Evolutionary conservation across 352 stramenopile species (phyloP).

Genomic region (Phytophthora lateralis): DNA sequence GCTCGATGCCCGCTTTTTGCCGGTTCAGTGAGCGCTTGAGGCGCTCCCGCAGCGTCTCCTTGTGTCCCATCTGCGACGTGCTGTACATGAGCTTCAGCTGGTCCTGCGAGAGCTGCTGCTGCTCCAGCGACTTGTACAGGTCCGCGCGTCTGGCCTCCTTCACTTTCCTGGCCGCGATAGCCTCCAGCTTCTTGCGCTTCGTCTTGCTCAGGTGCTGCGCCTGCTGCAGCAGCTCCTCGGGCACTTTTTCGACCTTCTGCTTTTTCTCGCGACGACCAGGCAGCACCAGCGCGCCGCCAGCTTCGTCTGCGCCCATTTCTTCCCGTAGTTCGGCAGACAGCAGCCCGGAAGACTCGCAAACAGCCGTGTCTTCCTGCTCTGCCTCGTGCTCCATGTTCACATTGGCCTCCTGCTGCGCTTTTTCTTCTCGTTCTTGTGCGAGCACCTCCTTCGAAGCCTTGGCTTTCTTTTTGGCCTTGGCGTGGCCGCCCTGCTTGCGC

Average conservation of each 20-base stretch:
- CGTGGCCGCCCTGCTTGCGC: conserved; percentile 50
- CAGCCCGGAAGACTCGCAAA: conserved; percentile 33
- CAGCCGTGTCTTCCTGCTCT: neutral
- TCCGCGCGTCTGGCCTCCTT: conserved; percentile 78
- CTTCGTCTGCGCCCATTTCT: conserved; percentile 63
- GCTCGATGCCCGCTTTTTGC: conserved; percentile 71
- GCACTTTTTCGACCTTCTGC: conserved; percentile 51
- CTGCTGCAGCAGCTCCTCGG: conserved; percentile 65
- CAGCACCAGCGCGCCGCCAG: conserved; percentile 66
- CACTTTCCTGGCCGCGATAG: conserved; percentile 73
- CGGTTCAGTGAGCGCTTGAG: conserved; percentile 81
- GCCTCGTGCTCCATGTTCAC: conserved; percentile 14
- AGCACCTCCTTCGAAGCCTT: conserved; percentile 20
- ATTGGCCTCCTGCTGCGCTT: conserved; percentile 20
- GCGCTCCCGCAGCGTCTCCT: conserved; percentile 79
- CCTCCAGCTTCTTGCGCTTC: conserved; percentile 85
- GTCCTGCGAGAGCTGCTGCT: conserved; percentile 58
- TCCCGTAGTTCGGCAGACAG: conserved; percentile 70
- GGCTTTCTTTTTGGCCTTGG: conserved; percentile 54
- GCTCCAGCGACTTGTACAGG: conserved; percentile 81
- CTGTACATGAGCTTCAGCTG: conserved; percentile 80
- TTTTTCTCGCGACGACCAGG: conserved; percentile 57
- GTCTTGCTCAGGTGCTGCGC: conserved; percentile 76
- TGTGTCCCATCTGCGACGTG: conserved; percentile 80
- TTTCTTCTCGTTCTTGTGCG: conserved; percentile 17